Evolutionary conservation across 2,329 filamentous ascomycete species (phyloP), one percentile per base, ranked within the genome.

Genomic region (Pseudocercospora ulei): DNA sequence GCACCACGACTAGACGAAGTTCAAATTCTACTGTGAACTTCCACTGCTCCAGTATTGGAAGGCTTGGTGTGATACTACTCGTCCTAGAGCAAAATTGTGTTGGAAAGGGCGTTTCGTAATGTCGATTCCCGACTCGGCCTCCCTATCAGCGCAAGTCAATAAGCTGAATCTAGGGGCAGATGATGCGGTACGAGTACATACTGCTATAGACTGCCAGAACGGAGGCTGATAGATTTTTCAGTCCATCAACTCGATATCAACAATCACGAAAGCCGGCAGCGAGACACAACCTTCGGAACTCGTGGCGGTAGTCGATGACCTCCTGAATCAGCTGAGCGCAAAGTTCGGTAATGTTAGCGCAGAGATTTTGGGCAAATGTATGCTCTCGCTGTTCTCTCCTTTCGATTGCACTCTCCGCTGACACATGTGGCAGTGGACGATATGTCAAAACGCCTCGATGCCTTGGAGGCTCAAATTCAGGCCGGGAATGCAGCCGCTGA

Each of bases 291-390:
- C 69, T 7, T 69, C 72, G 25, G 80, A 88, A 57, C 72, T 92
- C 39, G 78, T 78, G 1, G 76, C 75, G 4, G 83, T 87, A 1
- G 80, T 95, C 1, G 87, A 95, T 52, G 85, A 94, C 24, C 72
- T 95, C 2, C 68, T 95, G 4, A 85, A 87, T 58, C 80, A 84
- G 27, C 66, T 95, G 0, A 84, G 82, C 33, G 80, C 76, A 60
- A 93, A 93, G 60, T 94, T 95, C 61, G 78, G 81, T 11, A 76
- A 74, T 7, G 79, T 94, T 3, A 92, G 83, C 7, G 81, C 76
- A 42, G 87, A 94, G 63, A 80, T 95, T 43, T 84, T 93, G 52
- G 74, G 81, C 22, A 94, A 93, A 65, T 82, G 86, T 93, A 62
- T 60, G 78, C n/a, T 66, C 5, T 3, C 3, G 2, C 2, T 23